Evolutionary conservation across 345 rosid genomes (phyloP).

Genomic region (Populus tremula): DNA sequence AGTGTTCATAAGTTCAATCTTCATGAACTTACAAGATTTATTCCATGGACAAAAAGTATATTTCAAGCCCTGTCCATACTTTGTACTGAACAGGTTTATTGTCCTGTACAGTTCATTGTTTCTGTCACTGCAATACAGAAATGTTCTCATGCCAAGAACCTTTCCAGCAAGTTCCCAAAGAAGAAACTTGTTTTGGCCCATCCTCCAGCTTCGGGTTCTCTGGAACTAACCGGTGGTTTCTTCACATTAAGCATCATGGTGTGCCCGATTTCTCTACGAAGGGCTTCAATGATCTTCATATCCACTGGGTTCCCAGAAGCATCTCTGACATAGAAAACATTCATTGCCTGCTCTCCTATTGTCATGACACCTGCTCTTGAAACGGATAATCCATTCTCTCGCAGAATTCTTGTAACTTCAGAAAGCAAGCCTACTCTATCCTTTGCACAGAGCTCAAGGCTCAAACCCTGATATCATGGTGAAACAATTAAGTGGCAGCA

Average conservation of each 20-base stretch:
- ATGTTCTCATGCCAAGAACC: conserved; percentile 59
- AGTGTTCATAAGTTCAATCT: background rate
- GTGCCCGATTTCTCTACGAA: conserved; percentile 78
- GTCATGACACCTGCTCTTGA: conserved; percentile 86
- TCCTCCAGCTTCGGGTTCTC: conserved; percentile 48
- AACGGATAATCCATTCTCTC: conserved; percentile 82
- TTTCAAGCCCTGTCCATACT: conserved; percentile 11
- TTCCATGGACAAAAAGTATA: background rate
- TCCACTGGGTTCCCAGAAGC: conserved; percentile 87
- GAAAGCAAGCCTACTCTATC: conserved; percentile 84
- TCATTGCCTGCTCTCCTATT: conserved; percentile 76
- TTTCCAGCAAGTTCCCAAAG: conserved; percentile 81
- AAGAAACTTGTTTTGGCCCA: conserved; percentile 85
- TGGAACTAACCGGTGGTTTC: conserved; percentile 51
- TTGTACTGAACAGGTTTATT: conserved; percentile 17
- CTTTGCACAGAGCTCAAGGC: conserved; percentile 81
- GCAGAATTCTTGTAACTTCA: conserved; percentile 75
- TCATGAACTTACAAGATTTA: background rate
- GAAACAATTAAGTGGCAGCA: background rate
- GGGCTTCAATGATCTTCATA: conserved; percentile 68
- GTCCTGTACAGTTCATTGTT: conserved; percentile 10
- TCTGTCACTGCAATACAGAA: conserved; percentile 10
- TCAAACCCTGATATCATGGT: conserved; percentile 54
- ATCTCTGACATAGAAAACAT: conserved; percentile 80
- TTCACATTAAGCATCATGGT: conserved; percentile 77